These are phyloP conservation scores for Aureobasidium sp. DNA, from an alignment of 2,329 filamentous ascomycete genomes.

Conservation along the genomic window DNA sequence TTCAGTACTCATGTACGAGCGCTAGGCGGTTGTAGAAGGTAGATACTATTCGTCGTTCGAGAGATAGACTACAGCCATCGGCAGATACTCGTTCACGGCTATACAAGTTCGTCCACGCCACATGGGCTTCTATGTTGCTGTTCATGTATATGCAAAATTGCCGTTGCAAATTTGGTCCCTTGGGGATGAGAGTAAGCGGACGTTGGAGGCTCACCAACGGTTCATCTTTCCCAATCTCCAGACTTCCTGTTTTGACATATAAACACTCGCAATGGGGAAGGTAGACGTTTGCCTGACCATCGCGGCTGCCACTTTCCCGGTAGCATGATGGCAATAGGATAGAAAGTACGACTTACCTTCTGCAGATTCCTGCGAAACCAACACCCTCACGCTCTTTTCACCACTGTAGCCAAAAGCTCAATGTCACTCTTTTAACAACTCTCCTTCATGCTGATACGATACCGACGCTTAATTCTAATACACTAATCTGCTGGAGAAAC, in stretches of 20 bases:
- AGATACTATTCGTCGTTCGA: no score
- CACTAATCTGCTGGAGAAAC: not conserved
- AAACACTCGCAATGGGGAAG: not conserved
- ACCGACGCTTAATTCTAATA: not conserved
- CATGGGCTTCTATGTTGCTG: no score
- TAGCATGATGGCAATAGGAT: not conserved
- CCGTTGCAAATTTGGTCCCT: not conserved
- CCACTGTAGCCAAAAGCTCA: not conserved
- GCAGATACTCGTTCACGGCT: no score
- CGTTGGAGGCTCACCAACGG: conserved; percentile 1
- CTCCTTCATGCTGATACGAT: not conserved
- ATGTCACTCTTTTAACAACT: conserved; percentile 6
- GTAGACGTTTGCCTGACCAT: not conserved
- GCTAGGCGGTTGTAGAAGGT: no score
- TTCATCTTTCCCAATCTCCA: not conserved
- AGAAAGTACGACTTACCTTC: not conserved
- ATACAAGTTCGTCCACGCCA: no score
- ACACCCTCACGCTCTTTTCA: not conserved
- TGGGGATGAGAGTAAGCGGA: not conserved
- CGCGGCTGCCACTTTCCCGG: not conserved
- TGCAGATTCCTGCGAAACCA: not conserved
- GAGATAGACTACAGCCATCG: no score
- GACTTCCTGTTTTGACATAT: not conserved
- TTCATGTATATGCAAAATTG: not conserved
- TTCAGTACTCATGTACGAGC: no score